Evolutionary conservation across 2,329 filamentous ascomycete species (phyloP).

Genomic region (Coccinonectria pachysandricola): DNA sequence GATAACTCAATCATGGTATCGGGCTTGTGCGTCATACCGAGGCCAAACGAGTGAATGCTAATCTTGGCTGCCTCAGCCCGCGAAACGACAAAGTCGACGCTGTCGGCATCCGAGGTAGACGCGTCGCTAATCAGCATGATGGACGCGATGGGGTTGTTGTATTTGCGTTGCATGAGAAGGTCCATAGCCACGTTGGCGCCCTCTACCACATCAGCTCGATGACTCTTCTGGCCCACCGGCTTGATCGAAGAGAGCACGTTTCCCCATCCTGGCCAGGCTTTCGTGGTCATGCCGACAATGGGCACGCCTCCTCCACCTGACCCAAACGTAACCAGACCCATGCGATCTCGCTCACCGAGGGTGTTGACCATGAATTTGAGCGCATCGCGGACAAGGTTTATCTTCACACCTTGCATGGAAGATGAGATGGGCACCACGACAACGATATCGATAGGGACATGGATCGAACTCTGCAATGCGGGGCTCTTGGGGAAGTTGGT

Average conservation of each 20-base stretch:
- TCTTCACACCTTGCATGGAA: conserved; percentile 99
- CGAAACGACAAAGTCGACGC: conserved; percentile 95
- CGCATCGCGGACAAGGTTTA: conserved; percentile 83
- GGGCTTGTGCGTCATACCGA: conserved; percentile 94
- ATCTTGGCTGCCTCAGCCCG: conserved; percentile 97
- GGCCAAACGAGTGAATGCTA: conserved; percentile 89
- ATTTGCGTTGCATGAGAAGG: conserved; percentile 92
- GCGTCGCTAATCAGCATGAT: conserved; percentile 97
- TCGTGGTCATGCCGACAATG: conserved; percentile 96
- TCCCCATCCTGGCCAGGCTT: conserved; percentile 85
- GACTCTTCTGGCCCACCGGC: conserved; percentile 91
- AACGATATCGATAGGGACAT: conserved; percentile 90
- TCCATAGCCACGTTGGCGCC: conserved; percentile 98
- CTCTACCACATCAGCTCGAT: conserved; percentile 92
- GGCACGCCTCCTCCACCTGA: conserved; percentile 89
- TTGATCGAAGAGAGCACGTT: conserved; percentile 80
- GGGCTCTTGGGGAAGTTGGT: conserved; percentile 52
- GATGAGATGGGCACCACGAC: conserved; percentile 95
- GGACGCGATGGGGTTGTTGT: conserved; percentile 87
- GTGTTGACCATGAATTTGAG: conserved; percentile 85
- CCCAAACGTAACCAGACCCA: conserved; percentile 95
- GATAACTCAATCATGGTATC: conserved; percentile 98
- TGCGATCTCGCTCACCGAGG: conserved; percentile 84
- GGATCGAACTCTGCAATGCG: conserved; percentile 43
- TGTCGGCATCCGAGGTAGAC: conserved; percentile 85